A percentile compares a stretch with the other conserved stretches of the same genome.
phyloP scores from a whole-genome alignment of 108 stramenopile genomes.

The Skeletonema marinoi region DNA sequence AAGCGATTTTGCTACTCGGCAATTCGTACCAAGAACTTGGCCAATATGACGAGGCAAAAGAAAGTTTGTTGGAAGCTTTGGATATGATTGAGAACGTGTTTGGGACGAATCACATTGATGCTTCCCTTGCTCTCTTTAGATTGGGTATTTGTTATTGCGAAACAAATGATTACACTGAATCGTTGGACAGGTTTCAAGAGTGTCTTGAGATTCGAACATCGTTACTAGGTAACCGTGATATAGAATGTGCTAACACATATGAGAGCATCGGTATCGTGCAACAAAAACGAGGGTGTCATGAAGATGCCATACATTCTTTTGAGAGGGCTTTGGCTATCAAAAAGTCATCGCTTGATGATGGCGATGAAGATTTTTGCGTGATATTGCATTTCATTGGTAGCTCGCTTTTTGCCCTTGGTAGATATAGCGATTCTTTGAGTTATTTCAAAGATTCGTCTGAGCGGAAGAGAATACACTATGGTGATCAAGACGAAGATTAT shows the following conservation, averaged over 20 bases:
- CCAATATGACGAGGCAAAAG: slow-evolving; percentile 25
- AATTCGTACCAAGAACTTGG: slow-evolving; percentile 45
- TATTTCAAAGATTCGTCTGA: slow-evolving; percentile 41
- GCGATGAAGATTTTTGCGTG: slow-evolving; percentile 40
- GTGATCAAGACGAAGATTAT: slow-evolving; percentile 37
- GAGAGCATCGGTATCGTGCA: slow-evolving; percentile 59
- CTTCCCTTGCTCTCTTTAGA: slow-evolving; percentile 45
- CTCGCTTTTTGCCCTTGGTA: slow-evolving; percentile 35
- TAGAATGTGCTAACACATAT: slow-evolving; percentile 44
- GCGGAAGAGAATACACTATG: slow-evolving; percentile 24
- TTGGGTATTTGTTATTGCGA: slow-evolving; percentile 47
- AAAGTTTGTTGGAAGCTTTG: slow-evolving; percentile 26
- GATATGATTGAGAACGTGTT: slow-evolving; percentile 20
- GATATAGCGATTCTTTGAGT: slow-evolving; percentile 25
- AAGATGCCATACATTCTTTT: slow-evolving; percentile 43
- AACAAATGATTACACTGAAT: slow-evolving; percentile 26
- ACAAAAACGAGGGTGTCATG: slow-evolving; percentile 41
- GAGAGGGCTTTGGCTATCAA: slow-evolving; percentile 54
- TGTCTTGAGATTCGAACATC: slow-evolving; percentile 31
- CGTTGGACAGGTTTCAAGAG: slow-evolving; percentile 38
- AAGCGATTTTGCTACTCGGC: slow-evolving; percentile 41
- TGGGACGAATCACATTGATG: slow-evolving; percentile 38
- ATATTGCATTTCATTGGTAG: slow-evolving; percentile 51
- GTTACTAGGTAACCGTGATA: slow-evolving; percentile 36
- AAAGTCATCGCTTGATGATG: slow-evolving; percentile 27